Evolutionary conservation across 2,329 filamentous ascomycete species (phyloP), one percentile per base, ranked within the genome.

Genomic region (Gnomoniopsis sp.): DNA sequence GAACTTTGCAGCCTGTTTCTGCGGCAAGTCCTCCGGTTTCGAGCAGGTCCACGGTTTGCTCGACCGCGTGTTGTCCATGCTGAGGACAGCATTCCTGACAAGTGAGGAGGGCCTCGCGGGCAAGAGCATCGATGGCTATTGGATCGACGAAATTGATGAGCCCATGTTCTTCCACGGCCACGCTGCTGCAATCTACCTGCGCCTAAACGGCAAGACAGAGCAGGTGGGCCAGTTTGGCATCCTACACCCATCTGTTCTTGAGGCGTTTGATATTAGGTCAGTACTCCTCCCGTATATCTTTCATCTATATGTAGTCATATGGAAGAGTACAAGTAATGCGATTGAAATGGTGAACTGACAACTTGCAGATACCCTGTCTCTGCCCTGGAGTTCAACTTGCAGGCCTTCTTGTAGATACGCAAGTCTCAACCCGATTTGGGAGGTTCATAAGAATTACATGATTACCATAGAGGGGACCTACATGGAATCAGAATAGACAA

Each of bases 1-100:
- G 57, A 93, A 96, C 77, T 98, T 96, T 72, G 91, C 91, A n/a
- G 95, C 93, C 11, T 93, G 92, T 1, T 96, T 89, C 84, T 97
- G 93, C 75, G 93, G 93, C 70, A 96, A 95, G 81, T 91, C 87
- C 3, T 92, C 88, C 66, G 95, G 96, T 46, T 99, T 99, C 74
- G 95, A 99, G 76, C 80, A 96, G 64, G 91, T 99, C 3, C 96
- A 99, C 75, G 95, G 95, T 59, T 82, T 99, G 65, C 79, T 99
- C 47, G 95, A 99, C 74, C 88, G 95, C 55, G 77, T 98, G 63
- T 88, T 99, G 83, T 79, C 90, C 62, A 98, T 98, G 93, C 84
- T 99, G 62, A 89, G 89, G 70, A 89, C 86, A 49, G 84, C 86
- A 46, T 96, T 96, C 77, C 77, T 95, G 59, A 89, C 86, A 2